A percentile compares a stretch with the other conserved stretches of the same genome.
These are phyloP conservation scores for Podospora fimiseda DNA, from an alignment of 495 filamentous ascomycete genomes.

Conservation along the genomic window DNA sequence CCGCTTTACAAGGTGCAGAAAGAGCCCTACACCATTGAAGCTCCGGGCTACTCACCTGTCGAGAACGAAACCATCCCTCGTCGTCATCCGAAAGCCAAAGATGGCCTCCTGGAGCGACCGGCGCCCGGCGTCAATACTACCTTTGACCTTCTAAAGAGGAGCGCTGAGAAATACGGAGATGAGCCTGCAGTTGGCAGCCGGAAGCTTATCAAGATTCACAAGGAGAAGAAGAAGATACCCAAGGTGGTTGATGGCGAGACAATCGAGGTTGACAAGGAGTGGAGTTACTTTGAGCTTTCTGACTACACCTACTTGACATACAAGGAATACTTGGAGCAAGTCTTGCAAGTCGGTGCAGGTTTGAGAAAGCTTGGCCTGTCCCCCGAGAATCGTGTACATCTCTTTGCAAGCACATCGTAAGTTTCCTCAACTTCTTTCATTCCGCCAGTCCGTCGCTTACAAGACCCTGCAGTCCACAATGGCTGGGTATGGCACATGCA, in stretches of 20 bases:
- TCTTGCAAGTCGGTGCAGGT: slow-evolving; percentile 50
- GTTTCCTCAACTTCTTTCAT: too few species aligned
- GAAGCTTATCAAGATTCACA: slow-evolving; percentile 51
- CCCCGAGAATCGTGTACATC: slow-evolving; percentile 45
- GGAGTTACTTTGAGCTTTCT: slow-evolving; percentile 61
- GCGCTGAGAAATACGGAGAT: slow-evolving; percentile 46
- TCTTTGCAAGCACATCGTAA: slow-evolving; percentile 56
- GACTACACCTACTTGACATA: slow-evolving; percentile 55
- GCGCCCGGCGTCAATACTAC: slow-evolving; percentile 44
- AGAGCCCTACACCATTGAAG: slow-evolving; percentile 47
- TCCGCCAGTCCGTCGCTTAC: not conserved
- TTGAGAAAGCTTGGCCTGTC: slow-evolving; percentile 50
- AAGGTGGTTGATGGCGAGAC: slow-evolving; percentile 60
- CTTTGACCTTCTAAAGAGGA: slow-evolving; percentile 48
- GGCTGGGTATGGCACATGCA: slow-evolving; percentile 52
- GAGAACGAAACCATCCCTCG: slow-evolving; percentile 55
- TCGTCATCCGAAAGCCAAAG: slow-evolving; percentile 45
- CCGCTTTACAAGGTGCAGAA: slow-evolving; percentile 20
- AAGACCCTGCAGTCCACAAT: slow-evolving; percentile 35
- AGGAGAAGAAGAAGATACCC: slow-evolving; percentile 59
- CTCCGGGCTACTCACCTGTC: slow-evolving; percentile 37
- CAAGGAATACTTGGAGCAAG: slow-evolving; percentile 51
- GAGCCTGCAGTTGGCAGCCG: slow-evolving; percentile 54
- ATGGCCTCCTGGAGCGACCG: slow-evolving; percentile 43
- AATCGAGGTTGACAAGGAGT: slow-evolving; percentile 57